A percentile compares a stretch with the other conserved stretches of the same genome.
Evolutionary conservation across 495 filamentous ascomycete genomes (phyloP).

Genomic region (Neurospora sp.): DNA sequence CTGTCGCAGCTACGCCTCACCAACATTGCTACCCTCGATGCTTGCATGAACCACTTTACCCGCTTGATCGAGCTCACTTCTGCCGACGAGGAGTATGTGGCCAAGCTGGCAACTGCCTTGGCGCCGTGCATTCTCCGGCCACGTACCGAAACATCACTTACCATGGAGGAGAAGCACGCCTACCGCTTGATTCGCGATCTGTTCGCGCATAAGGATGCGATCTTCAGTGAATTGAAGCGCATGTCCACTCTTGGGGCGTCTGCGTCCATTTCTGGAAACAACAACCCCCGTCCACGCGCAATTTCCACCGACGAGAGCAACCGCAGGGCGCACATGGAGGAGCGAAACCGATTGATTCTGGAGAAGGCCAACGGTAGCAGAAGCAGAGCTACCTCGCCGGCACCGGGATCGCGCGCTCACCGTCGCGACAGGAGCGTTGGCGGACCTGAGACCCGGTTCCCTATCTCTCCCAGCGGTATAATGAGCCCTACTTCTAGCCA

Average conservation of each 20-base stretch:
- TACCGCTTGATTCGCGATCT: conserved; percentile 90
- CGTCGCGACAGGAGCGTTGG: conserved; percentile 77
- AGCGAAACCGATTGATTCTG: conserved; percentile 73
- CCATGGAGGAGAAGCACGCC: conserved; percentile 88
- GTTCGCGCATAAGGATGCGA: conserved; percentile 84
- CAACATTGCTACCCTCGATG: conserved; percentile 97
- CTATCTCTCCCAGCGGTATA: conserved; percentile 57
- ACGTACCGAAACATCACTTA: conserved; percentile 72
- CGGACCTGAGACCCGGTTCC: conserved; percentile 73
- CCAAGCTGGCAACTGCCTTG: conserved; percentile 65
- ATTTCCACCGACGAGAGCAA: conserved; percentile 96
- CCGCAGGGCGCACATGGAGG: conserved; percentile 86
- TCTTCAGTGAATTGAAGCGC: conserved; percentile 94
- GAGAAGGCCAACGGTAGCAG: conserved; percentile 44
- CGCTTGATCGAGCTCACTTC: conserved; percentile 94
- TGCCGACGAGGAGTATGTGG: conserved; percentile 78
- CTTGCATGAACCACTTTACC: conserved; percentile 95
- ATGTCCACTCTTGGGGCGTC: conserved; percentile 59
- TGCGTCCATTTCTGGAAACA: conserved; percentile 29
- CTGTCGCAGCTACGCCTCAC: conserved; percentile 89
- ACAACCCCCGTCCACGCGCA: conserved; percentile 59
- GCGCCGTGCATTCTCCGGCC: conserved; percentile 85
- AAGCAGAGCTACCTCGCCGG: conserved; percentile 67
- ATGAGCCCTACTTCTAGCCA: conserved; percentile 41
- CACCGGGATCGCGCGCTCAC: conserved; percentile 46